Base-by-base conservation (phyloP, 2,329 filamentous ascomycete genomes). In the Neofusicoccum sp. region DNA sequence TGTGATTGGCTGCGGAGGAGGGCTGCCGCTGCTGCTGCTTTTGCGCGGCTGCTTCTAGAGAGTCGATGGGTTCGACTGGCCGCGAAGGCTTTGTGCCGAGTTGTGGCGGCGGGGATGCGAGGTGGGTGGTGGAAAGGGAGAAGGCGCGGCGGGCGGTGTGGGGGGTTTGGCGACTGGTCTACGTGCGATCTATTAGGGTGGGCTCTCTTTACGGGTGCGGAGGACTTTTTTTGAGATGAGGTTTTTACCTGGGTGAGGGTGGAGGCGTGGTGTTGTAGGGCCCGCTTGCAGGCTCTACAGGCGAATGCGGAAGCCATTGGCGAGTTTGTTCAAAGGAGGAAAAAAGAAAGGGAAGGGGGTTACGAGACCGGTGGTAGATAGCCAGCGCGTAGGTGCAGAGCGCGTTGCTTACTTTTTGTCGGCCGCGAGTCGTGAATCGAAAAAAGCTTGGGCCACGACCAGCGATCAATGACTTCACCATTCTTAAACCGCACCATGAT, bases 231-330 rank as follows among this genome's bases (percentile, higher is more conserved):
- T n/a, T n/a, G n/a, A n/a, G n/a, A n/a, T n/a, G n/a, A n/a, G n/a
- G 26, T 54, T 24, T 40, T 51, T 62, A 62, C 60, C 38, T 45
- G 40, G 24, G 41, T 12, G 44, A 62, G 41, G 33, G 26, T 40
- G 12, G 45, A n/a, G 20, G 48, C 24, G 30, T 34, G 47, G n/a
- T 57, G 62, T 6, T 63, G 61, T 9, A 75, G 44, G 24, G 71
- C 69, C 58, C 65, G 64, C 2, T 68, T 69, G 65, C 74, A 76
- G 62, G 71, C 66, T 63, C 66, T 68, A 65, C 74, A 76, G 5
- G 70, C 73, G 65, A 70, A 74, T 60, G 63, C 69, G 51, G 71
- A 69, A 40, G 73, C 71, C 74, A 76, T 76, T 64, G 67, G 63
- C 5, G 49, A 8, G 41, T 12, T 1, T 16, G 31, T 41, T 30